Conservation (phyloP, 257 asterid species). For the Nicotiana tabacum region DNA sequence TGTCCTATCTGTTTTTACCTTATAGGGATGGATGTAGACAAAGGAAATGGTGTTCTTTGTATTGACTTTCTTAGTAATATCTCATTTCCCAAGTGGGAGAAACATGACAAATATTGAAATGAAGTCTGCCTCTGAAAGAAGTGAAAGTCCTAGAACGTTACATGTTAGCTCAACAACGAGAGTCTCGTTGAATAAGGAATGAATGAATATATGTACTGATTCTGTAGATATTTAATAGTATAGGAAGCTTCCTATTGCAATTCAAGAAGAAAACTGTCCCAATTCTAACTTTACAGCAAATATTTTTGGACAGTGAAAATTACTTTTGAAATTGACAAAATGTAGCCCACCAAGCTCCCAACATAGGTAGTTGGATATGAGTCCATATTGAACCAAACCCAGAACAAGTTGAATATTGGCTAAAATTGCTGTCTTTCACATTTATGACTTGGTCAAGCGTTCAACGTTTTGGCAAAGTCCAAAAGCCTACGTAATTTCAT, state of each 20-base stretch:
- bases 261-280: not conserved
- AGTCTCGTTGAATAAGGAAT: not conserved
- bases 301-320: not conserved
- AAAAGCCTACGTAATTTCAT: too few relatives aligned
- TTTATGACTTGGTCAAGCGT: not conserved
- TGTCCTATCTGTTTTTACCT: not conserved
- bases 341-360: not conserved
- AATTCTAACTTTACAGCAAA: not conserved
- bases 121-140: not conserved
- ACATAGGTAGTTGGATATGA: not conserved
- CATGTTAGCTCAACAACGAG: constrained; percentile 5
- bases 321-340: not conserved
- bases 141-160: not conserved
- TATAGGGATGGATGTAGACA: not conserved
- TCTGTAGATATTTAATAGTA: not conserved
- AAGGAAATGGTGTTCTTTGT: not conserved
- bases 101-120: not conserved
- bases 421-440: not conserved
- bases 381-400: not conserved
- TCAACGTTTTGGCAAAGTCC: not conserved
- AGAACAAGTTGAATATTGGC: not conserved
- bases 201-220: not conserved
- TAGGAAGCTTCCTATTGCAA: constrained; percentile 6
- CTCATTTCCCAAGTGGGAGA: not conserved
- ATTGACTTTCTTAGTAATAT: not conserved